Evolutionary conservation across 1,284 basidiomycete genomes (phyloP), one percentile per base, ranked within the genome.

Genomic region (Salmacisia buchloeana): DNA sequence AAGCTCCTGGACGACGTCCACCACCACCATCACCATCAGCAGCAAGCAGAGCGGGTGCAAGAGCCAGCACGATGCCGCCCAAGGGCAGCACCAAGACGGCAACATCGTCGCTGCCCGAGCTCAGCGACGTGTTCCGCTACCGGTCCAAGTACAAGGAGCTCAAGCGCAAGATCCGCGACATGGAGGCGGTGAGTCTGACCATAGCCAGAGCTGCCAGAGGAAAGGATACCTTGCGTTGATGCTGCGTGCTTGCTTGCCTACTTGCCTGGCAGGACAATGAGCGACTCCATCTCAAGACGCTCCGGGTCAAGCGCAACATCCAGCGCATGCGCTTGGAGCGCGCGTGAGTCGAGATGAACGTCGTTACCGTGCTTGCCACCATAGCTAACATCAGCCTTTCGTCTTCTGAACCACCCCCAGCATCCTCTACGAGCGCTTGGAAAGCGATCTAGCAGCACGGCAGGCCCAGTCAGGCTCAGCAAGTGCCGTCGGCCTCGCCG

Each of bases 91-190:
- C 29, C 31, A 54, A 54, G 49, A 31, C 13, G 18, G 49, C 49
- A n/a, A 54, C 49, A n/a, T 31, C 31, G 27, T 54, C 49, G 25
- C 49, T 54, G 10, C 49, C 49, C 3, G 49, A 54, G 27, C 49
- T 54, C 27, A 73, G 73, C 29, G 91, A 94, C 79, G 91, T 92
- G 77, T 85, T 85, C 76, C 92, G 92, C 81, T 94, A 94, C 80
- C 86, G 90, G 66, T 84, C 85, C 75, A 94, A 94, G 82, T 93
- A 92, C 83, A 90, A 87, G 80, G 91, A 94, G 66, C 83, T 94
- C 70, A 93, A 91, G 80, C 85, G 86, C 78, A 93, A 92, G 82
- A 89, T 93, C 61, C 87, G 87, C 78, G 90, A 92, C 81, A 90
- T 94, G 67, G 91, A 94, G 81, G 81, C 84, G 25, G 56, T 58